These are phyloP conservation scores for Talaromyces piceae DNA, from an alignment of 2,329 filamentous ascomycete genomes.

Conservation along the genomic window DNA sequence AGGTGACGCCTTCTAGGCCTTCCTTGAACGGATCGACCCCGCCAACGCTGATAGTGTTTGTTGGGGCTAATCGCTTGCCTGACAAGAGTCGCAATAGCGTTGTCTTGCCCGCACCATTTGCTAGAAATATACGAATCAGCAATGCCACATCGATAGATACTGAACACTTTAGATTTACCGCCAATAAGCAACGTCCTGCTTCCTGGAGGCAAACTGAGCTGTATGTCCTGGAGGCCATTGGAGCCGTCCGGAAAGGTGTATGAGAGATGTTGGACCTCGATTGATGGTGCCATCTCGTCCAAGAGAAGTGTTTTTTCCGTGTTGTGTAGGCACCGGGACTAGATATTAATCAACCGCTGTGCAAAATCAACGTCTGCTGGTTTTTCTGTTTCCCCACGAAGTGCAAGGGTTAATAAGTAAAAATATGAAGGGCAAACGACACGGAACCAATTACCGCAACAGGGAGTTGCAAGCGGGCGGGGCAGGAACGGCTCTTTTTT, in stretches of 20 bases:
- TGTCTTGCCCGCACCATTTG: constrained; percentile 96
- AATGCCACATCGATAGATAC: neutral
- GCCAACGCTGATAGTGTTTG: constrained; percentile 64
- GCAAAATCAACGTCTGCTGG: neutral
- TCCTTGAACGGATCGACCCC: constrained; percentile 89
- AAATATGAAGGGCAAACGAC: neutral
- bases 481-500: neutral
- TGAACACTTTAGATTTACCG: constrained; percentile 40
- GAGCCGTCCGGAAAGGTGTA: constrained; percentile 86
- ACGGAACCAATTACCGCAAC: neutral
- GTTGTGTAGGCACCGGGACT: neutral
- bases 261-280: constrained; percentile 67
- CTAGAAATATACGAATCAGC: constrained; percentile 31
- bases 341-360: neutral
- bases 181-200: constrained; percentile 89
- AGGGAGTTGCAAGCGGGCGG: neutral
- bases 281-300: constrained; percentile 45
- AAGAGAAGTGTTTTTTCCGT: neutral
- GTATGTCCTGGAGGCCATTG: constrained; percentile 67
- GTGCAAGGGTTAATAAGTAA: too few species aligned
- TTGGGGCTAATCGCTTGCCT: constrained; percentile 85
- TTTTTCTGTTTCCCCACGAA: too few species aligned
- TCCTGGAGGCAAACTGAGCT: constrained; percentile 67
- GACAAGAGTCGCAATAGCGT: constrained; percentile 90
- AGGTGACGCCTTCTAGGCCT: constrained; percentile 86